Evolutionary conservation across 345 rosid species (phyloP).

Genomic region (Kernera saxatilis): DNA sequence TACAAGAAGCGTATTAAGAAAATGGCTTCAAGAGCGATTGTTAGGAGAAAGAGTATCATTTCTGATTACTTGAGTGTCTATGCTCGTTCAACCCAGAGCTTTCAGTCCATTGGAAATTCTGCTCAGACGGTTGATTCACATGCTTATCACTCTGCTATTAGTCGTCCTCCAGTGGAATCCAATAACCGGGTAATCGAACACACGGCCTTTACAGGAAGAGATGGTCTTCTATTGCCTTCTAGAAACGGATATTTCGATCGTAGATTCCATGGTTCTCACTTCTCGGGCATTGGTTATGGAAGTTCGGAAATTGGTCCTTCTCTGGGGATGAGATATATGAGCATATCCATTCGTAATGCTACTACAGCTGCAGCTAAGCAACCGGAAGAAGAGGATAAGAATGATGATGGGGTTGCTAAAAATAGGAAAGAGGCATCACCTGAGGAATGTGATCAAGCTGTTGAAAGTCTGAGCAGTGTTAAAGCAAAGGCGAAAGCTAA

Average conservation of each 20-base stretch:
- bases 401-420: conserved; percentile 33
- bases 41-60: conserved; percentile 47
- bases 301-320: conserved; percentile 27
- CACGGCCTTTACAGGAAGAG: conserved; percentile 17
- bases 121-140: conserved; percentile 26
- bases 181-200: conserved; percentile 14
- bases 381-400: conserved; percentile 62
- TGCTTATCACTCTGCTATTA: conserved; percentile 17
- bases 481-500: conserved; percentile 66
- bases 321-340: conserved; percentile 32
- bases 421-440: conserved; percentile 66
- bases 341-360: conserved; percentile 37
- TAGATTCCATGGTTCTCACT: conserved; percentile 25
- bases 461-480: conserved; percentile 57
- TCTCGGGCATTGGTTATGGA: conserved; percentile 26
- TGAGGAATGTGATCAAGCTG: conserved; percentile 77
- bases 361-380: conserved; percentile 58
- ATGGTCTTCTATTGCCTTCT: conserved; percentile 17
- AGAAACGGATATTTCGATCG: conserved; percentile 21
- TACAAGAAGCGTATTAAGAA: conserved; percentile 2
- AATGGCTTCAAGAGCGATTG: conserved; percentile 75
- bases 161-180: conserved; percentile 7
- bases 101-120: conserved; percentile 36
- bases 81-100: conserved; percentile 34
- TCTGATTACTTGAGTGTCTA: conserved; percentile 42